Evolutionary conservation across 768 basidiomycete species (phyloP).

Genomic region (Termitomyces sp.): DNA sequence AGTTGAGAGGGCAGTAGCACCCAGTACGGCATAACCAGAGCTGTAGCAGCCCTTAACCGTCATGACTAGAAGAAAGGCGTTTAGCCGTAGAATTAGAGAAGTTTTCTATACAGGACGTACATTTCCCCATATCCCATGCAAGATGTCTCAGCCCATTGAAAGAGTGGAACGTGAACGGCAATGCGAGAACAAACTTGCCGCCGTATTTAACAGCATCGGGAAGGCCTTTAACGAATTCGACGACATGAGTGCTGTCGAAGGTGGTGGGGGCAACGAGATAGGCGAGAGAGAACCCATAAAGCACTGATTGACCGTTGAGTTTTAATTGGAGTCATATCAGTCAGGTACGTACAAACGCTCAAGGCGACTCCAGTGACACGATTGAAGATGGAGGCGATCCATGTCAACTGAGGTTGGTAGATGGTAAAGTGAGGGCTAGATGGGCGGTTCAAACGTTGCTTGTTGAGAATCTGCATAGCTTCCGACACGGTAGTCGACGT

Average conservation of each 20-base stretch:
- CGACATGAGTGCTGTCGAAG: slow-evolving; percentile 74
- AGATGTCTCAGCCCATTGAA: slow-evolving; percentile 91
- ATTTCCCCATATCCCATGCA: slow-evolving; percentile 83
- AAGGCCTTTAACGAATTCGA: slow-evolving; percentile 66
- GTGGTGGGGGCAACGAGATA: slow-evolving; percentile 82
- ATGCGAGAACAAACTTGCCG: slow-evolving; percentile 76
- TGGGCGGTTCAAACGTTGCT: slow-evolving; percentile 85
- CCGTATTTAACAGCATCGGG: slow-evolving; percentile 76
- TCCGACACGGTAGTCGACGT: slow-evolving; percentile 62
- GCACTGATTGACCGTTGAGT: slow-evolving; percentile 41
- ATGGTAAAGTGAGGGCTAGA: slow-evolving; percentile 95
- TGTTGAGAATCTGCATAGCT: slow-evolving; percentile 67
- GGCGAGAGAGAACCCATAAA: slow-evolving; percentile 84
- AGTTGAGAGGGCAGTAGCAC: slow-evolving; percentile 72
- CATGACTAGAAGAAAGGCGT: slow-evolving; percentile 50
- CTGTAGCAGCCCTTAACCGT: slow-evolving; percentile 76
- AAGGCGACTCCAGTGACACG: slow-evolving; percentile 82
- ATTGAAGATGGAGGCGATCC: slow-evolving; percentile 82
- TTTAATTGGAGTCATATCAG: neutral
- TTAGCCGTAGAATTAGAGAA: neutral
- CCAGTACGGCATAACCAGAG: slow-evolving; percentile 83
- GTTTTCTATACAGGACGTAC: slow-evolving; percentile 34
- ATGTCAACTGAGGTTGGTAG: slow-evolving; percentile 94
- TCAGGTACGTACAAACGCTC: slow-evolving; percentile 58
- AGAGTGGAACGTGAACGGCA: slow-evolving; percentile 88